A percentile compares a stretch with the other conserved stretches of the same genome.
Evolutionary conservation across 129 eudicot species (phyloP).

Genomic region (Flaveria bidentis): DNA sequence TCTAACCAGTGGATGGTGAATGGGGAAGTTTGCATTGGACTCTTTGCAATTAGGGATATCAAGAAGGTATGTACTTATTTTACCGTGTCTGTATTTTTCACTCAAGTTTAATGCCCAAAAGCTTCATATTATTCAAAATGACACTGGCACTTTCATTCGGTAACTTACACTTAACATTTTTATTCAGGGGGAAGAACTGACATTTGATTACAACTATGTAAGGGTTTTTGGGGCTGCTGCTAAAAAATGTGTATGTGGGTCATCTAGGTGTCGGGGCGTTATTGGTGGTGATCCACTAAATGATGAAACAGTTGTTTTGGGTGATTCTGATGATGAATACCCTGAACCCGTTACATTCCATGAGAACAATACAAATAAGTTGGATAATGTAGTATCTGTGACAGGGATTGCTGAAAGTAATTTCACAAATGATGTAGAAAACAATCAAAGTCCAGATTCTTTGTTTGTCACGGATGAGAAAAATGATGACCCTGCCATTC

Average conservation of each 20-base stretch:
- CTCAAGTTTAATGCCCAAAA: not conserved
- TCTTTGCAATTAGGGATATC: constrained; percentile 82
- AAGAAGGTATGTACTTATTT: constrained; percentile 59
- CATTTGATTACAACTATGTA: constrained; percentile 92
- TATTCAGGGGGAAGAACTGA: constrained; percentile 89
- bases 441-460: constrained; percentile 31
- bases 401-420: constrained; percentile 27
- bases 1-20: constrained; percentile 94
- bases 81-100: not conserved
- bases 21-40: constrained; percentile 96
- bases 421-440: constrained; percentile 27
- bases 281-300: constrained; percentile 81
- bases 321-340: constrained; percentile 87
- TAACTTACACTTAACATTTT: not conserved
- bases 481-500: constrained; percentile 21
- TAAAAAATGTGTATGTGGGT: constrained; percentile 90
- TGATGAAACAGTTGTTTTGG: constrained; percentile 66
- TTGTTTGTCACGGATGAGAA: constrained; percentile 30
- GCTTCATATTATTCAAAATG: not conserved
- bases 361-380: constrained; percentile 41
- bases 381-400: constrained; percentile 28
- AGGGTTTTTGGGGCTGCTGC: constrained; percentile 99
- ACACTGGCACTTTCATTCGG: not conserved
- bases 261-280: constrained; percentile 84
- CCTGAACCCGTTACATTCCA: constrained; percentile 63